These are phyloP conservation scores for Macrophomina pseudophaseolina DNA, from an alignment of 2,329 filamentous ascomycete genomes.

Conservation along the genomic window DNA sequence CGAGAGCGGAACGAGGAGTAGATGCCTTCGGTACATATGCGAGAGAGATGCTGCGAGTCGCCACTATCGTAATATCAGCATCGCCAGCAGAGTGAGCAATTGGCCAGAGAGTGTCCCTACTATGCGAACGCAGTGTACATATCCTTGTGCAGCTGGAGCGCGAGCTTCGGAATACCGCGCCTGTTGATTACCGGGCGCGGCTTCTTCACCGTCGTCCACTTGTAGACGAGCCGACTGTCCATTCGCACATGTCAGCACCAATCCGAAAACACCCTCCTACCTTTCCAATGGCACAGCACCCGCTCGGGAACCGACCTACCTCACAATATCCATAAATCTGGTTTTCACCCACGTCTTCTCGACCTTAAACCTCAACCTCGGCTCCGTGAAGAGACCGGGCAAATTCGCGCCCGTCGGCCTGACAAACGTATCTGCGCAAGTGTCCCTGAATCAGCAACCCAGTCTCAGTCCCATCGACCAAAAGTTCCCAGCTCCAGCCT, in stretches of 20 bases:
- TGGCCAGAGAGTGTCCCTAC: constrained; percentile 28
- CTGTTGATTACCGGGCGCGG: constrained; percentile 47
- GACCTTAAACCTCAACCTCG: constrained; percentile 34
- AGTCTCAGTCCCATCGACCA: too few relatives aligned
- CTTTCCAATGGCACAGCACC: neutral
- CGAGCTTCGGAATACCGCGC: constrained; percentile 54
- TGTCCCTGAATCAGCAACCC: too few relatives aligned
- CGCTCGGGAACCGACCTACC: constrained; percentile 28
- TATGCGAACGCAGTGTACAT: constrained; percentile 67
- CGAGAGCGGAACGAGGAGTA: constrained; percentile 57
- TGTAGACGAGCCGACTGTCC: constrained; percentile 27
- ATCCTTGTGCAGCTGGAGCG: constrained; percentile 63
- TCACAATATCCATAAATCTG: constrained; percentile 30
- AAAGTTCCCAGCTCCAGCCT: too few relatives aligned
- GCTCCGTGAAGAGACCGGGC: constrained; percentile 35
- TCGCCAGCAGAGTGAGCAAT: neutral
- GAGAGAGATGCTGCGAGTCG: constrained; percentile 8
- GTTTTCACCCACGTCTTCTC: constrained; percentile 35
- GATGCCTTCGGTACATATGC: constrained; percentile 61
- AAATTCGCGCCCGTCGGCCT: constrained; percentile 38
- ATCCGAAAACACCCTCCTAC: constrained; percentile 13
- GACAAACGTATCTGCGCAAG: constrained; percentile 42
- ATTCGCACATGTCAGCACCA: neutral
- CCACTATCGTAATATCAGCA: constrained; percentile 8
- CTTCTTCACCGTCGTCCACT: constrained; percentile 28